Conservation (phyloP, 176 grass and related monocot species). For the Dendrocalamus sinicus region DNA sequence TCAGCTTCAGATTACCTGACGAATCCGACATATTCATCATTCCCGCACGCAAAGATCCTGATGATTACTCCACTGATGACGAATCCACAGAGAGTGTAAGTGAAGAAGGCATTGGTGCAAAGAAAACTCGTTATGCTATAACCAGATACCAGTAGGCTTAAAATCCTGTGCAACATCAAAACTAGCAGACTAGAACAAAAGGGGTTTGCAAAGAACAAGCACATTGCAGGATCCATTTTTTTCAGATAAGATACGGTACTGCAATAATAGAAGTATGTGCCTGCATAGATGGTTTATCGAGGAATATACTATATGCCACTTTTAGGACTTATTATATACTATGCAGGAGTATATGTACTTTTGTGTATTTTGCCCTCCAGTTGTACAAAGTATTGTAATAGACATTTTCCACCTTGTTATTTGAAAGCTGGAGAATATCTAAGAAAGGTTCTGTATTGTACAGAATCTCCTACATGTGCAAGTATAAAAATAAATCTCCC, state of each 20-base stretch:
- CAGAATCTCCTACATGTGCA: not conserved
- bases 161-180: slow-evolving; percentile 17
- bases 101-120: slow-evolving; percentile 46
- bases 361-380: slow-evolving; percentile 18
- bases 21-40: slow-evolving; percentile 62
- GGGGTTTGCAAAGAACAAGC: not conserved
- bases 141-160: slow-evolving; percentile 35
- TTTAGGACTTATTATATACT: slow-evolving; percentile 6
- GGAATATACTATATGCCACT: slow-evolving; percentile 30
- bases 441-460: slow-evolving; percentile 23
- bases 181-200: slow-evolving; percentile 27
- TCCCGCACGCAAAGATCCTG: slow-evolving; percentile 45
- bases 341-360: not conserved
- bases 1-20: slow-evolving; percentile 59
- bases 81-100: slow-evolving; percentile 34
- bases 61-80: slow-evolving; percentile 37
- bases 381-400: slow-evolving; percentile 27
- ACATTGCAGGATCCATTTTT: not conserved
- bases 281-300: slow-evolving; percentile 25
- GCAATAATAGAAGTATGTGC: not conserved
- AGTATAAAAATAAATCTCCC: not conserved
- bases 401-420: not conserved
- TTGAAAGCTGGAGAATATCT: slow-evolving; percentile 29
- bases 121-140: slow-evolving; percentile 28
- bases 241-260: slow-evolving; percentile 15